Evolutionary conservation across 371 early-diverging fungal genomes (phyloP), one percentile per base, ranked within the genome.

Genomic region (Polyrhizophydium stewartii): DNA sequence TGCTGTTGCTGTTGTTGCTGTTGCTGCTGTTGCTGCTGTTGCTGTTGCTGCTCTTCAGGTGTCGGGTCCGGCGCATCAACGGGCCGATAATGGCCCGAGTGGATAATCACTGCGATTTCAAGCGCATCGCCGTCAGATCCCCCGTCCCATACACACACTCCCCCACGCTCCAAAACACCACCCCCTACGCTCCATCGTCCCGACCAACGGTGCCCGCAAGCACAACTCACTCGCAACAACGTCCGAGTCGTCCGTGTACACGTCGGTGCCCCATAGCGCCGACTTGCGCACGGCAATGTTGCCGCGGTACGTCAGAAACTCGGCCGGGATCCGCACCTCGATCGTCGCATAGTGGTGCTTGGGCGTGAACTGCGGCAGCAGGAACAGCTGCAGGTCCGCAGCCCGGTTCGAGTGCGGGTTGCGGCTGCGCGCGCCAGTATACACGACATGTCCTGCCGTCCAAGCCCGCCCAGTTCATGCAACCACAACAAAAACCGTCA

Each of bases 161-260:
- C n/a, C n/a, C n/a, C n/a, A n/a, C n/a, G n/a, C n/a, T n/a, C n/a
- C n/a, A n/a, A n/a, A n/a, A n/a, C n/a, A n/a, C n/a, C n/a, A n/a
- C n/a, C n/a, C n/a, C n/a, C n/a, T n/a, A n/a, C n/a, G n/a, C n/a
- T n/a, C n/a, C n/a, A n/a, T n/a, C n/a, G n/a, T n/a, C n/a, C n/a
- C n/a, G n/a, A n/a, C n/a, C n/a, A n/a, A n/a, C n/a, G n/a, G n/a
- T n/a, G n/a, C n/a, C n/a, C n/a, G n/a, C n/a, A n/a, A n/a, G n/a
- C 7, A 35, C 35, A 35, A 63, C 62, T 38, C 77, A 89, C 90
- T 87, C 17, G 90, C 86, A 27, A 93, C 91, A 31, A 91, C 75
- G 61, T 93, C 93, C 0, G 91, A 90, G 67, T 93, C 93, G 61
- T 93, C 93, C 0, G 90, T 87, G 65, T 93, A 93, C 22, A 93